Conservation (phyloP, 805 yeast species). For the Saturnispora hagleri region DNA sequence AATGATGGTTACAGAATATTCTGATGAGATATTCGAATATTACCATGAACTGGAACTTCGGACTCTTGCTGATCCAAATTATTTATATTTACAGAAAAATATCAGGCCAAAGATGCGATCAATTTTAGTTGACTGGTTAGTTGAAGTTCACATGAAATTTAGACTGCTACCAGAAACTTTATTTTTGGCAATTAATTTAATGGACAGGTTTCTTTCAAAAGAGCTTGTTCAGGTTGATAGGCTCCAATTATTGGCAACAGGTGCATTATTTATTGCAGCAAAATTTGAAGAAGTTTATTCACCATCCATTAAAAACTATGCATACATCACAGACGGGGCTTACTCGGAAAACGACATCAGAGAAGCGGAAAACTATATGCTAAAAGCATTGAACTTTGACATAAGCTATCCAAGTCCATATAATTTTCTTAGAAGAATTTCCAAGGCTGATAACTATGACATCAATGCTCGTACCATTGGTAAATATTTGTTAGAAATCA, state of each 20-base stretch:
- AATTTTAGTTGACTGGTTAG: slow-evolving; percentile 88
- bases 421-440: slow-evolving; percentile 79
- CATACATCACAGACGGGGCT: slow-evolving; percentile 82
- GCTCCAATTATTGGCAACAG: slow-evolving; percentile 78
- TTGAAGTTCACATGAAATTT: slow-evolving; percentile 79
- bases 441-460: slow-evolving; percentile 87
- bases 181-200: slow-evolving; percentile 69
- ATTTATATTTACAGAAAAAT: slow-evolving; percentile 53
- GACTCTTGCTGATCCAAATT: slow-evolving; percentile 67
- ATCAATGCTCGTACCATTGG: slow-evolving; percentile 77
- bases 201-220: slow-evolving; percentile 78
- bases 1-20: slow-evolving; percentile 90
- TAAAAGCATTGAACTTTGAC: slow-evolving; percentile 64
- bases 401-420: slow-evolving; percentile 82
- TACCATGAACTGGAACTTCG: slow-evolving; percentile 61
- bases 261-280: slow-evolving; percentile 81
- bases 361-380: slow-evolving; percentile 71
- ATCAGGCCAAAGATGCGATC: slow-evolving; percentile 78
- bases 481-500: slow-evolving; percentile 71
- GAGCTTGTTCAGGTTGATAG: slow-evolving; percentile 70
- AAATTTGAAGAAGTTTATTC: slow-evolving; percentile 88
- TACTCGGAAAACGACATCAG: slow-evolving; percentile 73
- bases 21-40: slow-evolving; percentile 75
- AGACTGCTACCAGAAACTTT: slow-evolving; percentile 80
- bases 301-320: slow-evolving; percentile 78